Conservation (phyloP, 345 rosid genomes). For the Eucalyptus marginata region DNA sequence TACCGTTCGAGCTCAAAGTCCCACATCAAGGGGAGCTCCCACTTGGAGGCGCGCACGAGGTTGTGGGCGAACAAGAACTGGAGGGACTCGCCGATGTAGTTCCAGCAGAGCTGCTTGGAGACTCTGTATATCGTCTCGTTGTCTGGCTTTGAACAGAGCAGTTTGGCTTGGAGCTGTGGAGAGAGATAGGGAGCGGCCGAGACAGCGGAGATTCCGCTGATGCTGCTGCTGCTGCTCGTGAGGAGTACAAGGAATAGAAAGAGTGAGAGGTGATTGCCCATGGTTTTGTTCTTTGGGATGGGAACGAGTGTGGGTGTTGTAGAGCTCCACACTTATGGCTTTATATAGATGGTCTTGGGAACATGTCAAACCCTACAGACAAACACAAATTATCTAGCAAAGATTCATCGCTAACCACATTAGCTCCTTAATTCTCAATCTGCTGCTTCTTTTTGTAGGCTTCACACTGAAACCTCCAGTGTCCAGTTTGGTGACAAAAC, state of each 20-base stretch:
- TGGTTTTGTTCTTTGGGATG: background rate
- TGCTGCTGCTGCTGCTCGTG: background rate
- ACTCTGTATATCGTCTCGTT: constrained; percentile 30
- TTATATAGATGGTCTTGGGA: background rate
- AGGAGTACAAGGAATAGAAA: background rate
- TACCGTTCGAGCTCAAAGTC: constrained; percentile 56
- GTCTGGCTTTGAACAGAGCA: background rate
- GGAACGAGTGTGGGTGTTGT: background rate
- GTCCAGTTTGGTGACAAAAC: too few relatives aligned
- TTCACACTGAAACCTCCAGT: too few relatives aligned
- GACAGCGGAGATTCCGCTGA: background rate
- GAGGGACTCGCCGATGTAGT: constrained; percentile 63
- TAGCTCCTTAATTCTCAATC: too few relatives aligned
- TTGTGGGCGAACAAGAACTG: constrained; percentile 62
- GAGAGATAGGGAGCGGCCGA: background rate
- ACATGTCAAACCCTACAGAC: too few relatives aligned
- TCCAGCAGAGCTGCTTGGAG: constrained; percentile 51
- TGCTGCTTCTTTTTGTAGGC: too few relatives aligned
- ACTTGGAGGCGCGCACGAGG: constrained; percentile 44
- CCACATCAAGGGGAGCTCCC: constrained; percentile 71
- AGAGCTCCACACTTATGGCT: background rate
- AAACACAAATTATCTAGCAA: too few relatives aligned
- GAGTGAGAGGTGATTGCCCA: background rate
- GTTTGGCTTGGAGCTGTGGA: background rate
- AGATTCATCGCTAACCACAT: too few relatives aligned